Base-by-base conservation (phyloP, 225 moss, liverwort and hornwort genomes). In the Antitrichia curtipendula region DNA sequence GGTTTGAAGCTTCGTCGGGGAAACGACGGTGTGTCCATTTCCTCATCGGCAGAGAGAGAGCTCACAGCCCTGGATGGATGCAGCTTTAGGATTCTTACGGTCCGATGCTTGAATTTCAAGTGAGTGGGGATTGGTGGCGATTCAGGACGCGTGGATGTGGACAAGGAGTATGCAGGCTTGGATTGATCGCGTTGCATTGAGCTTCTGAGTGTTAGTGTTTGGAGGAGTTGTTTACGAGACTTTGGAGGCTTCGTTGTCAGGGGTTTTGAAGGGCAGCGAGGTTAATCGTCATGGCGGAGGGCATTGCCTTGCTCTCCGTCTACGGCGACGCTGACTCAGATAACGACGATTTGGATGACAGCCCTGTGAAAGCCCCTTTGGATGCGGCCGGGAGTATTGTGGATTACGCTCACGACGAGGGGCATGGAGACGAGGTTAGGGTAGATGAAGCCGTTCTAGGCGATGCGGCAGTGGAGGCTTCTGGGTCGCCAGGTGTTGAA, bases 231-330 rank as follows among this genome's bases (percentile, higher is more conserved):
- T 59, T 84, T 38, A 6, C 38, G 29, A 31, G 57, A 22, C 57
- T 56, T 70, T 60, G 59, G 47, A 72, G 45, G 27, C 58, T 28
- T 72, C 20, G 85, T 82, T 75, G n/a, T 45, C 41, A 71, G 70
- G 64, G 87, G 31, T 85, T n/a, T 75, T 77, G 70, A 61, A 84
- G 54, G 68, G 70, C 27, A 87, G 43, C 75, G 58, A 59, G 66
- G 12, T 78, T 50, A 13, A 79, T 83, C 82, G 88, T 88, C 75
- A 97, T 95, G 90, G 96, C 94, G 59, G 97, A 97, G 91, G 98
- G 98, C 91, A 98, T 98, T 86, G 98, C 97, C 9, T 89, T 98
- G 92, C 95, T 97, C 61, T 94, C 94, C 66, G 95, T 89, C 62
- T 97, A 97, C 87, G 89, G 87, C 81, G 84, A 89, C 84, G 95